Evolutionary conservation across 1,139 yeast species (phyloP), one percentile per base, ranked within the genome.

Genomic region (Saccharomyces hybrid): DNA sequence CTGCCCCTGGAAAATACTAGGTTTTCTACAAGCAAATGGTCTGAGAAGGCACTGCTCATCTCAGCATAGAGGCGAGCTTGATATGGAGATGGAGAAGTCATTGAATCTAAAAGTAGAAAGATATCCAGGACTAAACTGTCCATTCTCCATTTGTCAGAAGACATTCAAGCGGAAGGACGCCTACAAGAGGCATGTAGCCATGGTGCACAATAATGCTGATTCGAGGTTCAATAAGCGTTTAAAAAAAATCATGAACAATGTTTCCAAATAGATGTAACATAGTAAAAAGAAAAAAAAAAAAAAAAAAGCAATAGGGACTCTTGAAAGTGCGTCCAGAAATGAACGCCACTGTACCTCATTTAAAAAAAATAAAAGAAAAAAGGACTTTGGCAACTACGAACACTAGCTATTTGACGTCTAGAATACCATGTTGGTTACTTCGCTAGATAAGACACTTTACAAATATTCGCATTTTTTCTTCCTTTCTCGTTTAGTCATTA

Each of bases 1-100:
- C 26, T 85, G 91, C 62, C 86, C 86, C 0, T 83, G 86, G 83
- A 74, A 76, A 49, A 69, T 80, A 2, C 71, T 84, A 48, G 90
- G 90, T 0, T 74, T 82, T 53, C 79, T 80, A 44, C 78, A 84
- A 55, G 73, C 79, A 52, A 81, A 83, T 4, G 86, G 83, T 60
- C 76, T 84, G 57, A 73, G 80, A 57, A 78, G 88, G 57, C 90
- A 85, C 61, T 78, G 81, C 57, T 77, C 80, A 38, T 73, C 78
- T 47, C 84, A 82, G 59, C 90, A 85, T 63, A 67, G 63, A 41
- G 59, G 61, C 47, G 66, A 65, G 52, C 53, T 67, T 25, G 62
- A 65, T 23, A 60, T 54, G 13, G 63, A 61, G 48, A 56, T 65
- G 52, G 64, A 63, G 31, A 57, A 56, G 41, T 56, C 59, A 16